A percentile compares a stretch with the other conserved stretches of the same genome.
phyloP scores from a whole-genome alignment of 2,329 filamentous ascomycete species.

The Colletotrichum theobromicola region DNA sequence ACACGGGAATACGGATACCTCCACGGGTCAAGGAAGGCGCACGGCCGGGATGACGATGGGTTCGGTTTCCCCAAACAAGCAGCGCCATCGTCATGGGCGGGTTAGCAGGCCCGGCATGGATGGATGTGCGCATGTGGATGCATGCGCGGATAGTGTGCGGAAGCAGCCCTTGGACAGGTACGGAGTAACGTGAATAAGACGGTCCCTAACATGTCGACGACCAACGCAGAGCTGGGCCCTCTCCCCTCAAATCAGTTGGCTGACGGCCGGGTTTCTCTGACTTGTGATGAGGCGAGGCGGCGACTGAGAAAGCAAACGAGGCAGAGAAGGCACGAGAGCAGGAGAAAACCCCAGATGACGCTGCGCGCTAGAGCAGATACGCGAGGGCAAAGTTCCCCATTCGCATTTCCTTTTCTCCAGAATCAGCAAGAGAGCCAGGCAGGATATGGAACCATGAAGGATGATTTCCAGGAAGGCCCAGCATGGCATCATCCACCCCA shows the following conservation, averaged over 20 bases:
- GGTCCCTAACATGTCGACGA: neutral
- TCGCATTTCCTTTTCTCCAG: conserved; percentile 1
- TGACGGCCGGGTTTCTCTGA: neutral
- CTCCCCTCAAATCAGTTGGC: neutral
- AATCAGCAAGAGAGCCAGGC: neutral
- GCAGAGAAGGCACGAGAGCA: neutral
- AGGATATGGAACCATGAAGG: neutral
- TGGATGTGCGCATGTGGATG: neutral
- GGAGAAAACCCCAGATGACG: neutral
- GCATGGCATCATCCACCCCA: conserved; percentile 17
- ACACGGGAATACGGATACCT: conserved; percentile 13
- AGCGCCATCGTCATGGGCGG: conserved; percentile 14
- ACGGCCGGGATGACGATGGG: neutral
- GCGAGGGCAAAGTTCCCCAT: conserved; percentile 11
- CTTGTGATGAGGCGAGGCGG: neutral
- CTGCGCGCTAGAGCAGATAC: conserved; percentile 9
- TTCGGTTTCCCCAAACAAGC: conserved; percentile 4
- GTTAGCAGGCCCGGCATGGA: neutral
- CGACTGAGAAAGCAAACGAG: neutral
- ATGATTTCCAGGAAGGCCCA: neutral
- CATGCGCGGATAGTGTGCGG: conserved; percentile 2
- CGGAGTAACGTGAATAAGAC: neutral
- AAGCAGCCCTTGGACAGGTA: neutral
- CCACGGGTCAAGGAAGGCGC: neutral
- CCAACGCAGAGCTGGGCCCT: neutral